These are phyloP conservation scores for Monilinia fructicola DNA, from an alignment of 2,329 filamentous ascomycete species.

Conservation along the genomic window DNA sequence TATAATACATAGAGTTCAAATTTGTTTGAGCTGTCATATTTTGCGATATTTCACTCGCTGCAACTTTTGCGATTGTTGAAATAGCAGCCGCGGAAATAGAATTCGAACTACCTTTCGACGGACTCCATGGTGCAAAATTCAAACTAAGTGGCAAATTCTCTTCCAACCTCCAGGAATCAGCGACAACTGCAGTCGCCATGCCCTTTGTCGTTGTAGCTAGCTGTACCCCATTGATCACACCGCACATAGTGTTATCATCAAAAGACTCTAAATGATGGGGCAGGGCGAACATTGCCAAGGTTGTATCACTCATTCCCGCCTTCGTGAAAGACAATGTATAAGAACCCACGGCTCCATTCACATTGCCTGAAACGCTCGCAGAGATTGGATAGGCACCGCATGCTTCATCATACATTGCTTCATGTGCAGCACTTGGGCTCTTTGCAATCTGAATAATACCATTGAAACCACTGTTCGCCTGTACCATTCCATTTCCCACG, in stretches of 20 bases:
- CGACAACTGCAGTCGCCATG: slow-evolving; percentile 67
- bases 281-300: slow-evolving; percentile 80
- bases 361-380: slow-evolving; percentile 63
- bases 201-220: slow-evolving; percentile 87
- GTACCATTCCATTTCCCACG: slow-evolving; percentile 62
- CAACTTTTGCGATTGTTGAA: slow-evolving; percentile 58
- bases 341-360: slow-evolving; percentile 57
- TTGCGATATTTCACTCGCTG: slow-evolving; percentile 72
- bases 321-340: slow-evolving; percentile 77
- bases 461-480: slow-evolving; percentile 66
- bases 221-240: slow-evolving; percentile 8
- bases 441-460: slow-evolving; percentile 85
- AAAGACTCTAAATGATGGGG: slow-evolving; percentile 84
- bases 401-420: slow-evolving; percentile 71
- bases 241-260: slow-evolving; percentile 44
- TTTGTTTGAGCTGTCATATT: slow-evolving; percentile 72
- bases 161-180: slow-evolving; percentile 73
- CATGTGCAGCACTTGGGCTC: slow-evolving; percentile 48
- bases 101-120: slow-evolving; percentile 48
- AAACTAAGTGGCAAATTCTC: slow-evolving; percentile 73
- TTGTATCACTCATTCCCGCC: slow-evolving; percentile 58
- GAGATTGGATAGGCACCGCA: slow-evolving; percentile 72
- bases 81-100: slow-evolving; percentile 56
- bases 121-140: slow-evolving; percentile 76
- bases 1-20: slow-evolving; percentile 87